phyloP scores from a whole-genome alignment of 768 basidiomycete species.

The Boletus patriciae region DNA sequence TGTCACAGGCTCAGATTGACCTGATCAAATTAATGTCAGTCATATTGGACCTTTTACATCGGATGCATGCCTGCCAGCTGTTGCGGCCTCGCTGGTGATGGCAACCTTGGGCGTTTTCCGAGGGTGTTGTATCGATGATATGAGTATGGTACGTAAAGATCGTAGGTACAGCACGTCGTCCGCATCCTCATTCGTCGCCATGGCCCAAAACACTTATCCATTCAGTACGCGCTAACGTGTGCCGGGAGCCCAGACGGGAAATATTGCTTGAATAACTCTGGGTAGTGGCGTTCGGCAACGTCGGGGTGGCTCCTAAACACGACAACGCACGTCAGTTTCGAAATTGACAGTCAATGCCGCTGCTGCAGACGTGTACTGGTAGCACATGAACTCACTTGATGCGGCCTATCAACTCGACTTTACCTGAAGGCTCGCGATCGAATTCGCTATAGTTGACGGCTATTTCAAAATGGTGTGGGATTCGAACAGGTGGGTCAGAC shows the following conservation, averaged over 20 bases:
- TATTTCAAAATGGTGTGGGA: conserved; percentile 24
- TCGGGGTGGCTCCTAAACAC: conserved; percentile 75
- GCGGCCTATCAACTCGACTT: conserved; percentile 72
- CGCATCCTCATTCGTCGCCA: too few species aligned
- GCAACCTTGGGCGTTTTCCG: too few species aligned
- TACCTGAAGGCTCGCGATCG: conserved; percentile 63
- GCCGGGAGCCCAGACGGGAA: conserved; percentile 66
- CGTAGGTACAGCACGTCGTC: too few species aligned
- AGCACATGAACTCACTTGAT: conserved; percentile 58
- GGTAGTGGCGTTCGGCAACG: conserved; percentile 75
- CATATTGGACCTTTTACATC: too few species aligned
- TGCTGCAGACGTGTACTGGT: neutral
- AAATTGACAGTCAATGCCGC: neutral
- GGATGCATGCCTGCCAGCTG: too few species aligned
- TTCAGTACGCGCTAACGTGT: conserved; percentile 49
- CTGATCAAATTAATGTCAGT: too few species aligned
- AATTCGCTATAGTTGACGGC: conserved; percentile 82
- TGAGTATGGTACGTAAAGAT: too few species aligned
- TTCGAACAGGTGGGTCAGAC: neutral
- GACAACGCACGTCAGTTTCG: neutral
- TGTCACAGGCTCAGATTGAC: too few species aligned
- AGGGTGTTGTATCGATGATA: too few species aligned
- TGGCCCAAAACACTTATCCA: neutral
- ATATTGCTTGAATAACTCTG: conserved; percentile 63
- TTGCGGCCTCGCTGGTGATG: too few species aligned